Conservation (phyloP, 2,329 filamentous ascomycete genomes). For the Pezicula radicicola region DNA sequence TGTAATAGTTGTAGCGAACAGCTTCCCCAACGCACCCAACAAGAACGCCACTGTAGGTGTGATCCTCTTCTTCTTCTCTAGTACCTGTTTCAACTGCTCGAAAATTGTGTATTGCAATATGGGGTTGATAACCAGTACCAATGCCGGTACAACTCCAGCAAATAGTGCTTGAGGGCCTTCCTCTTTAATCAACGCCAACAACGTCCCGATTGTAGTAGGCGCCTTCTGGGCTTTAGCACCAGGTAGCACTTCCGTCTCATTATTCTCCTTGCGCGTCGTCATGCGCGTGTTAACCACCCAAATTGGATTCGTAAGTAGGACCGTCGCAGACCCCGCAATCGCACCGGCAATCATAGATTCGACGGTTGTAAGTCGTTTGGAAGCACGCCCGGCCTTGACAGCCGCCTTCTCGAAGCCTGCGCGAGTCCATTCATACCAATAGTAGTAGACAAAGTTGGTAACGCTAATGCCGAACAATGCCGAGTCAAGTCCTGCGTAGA, state of each 20-base stretch:
- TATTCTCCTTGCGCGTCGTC: slow-evolving; percentile 74
- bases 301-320: slow-evolving; percentile 96
- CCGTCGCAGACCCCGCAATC: slow-evolving; percentile 88
- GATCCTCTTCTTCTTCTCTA: slow-evolving; percentile 73
- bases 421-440: slow-evolving; percentile 99
- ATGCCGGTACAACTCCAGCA: slow-evolving; percentile 84
- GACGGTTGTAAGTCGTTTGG: slow-evolving; percentile 80
- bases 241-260: slow-evolving; percentile 39
- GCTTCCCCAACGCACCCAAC: slow-evolving; percentile 88
- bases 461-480: slow-evolving; percentile 97
- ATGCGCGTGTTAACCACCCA: slow-evolving; percentile 99
- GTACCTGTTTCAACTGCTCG: slow-evolving; percentile 90
- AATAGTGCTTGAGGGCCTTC: slow-evolving; percentile 87
- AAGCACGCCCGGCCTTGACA: slow-evolving; percentile 65
- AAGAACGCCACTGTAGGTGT: slow-evolving; percentile 87
- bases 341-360: slow-evolving; percentile 96
- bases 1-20: slow-evolving; percentile 89
- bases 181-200: slow-evolving; percentile 75
- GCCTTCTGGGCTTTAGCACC: slow-evolving; percentile 44
- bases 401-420: slow-evolving; percentile 81
- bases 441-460: slow-evolving; percentile 99
- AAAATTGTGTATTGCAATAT: slow-evolving; percentile 99
- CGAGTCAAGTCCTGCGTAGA: slow-evolving; percentile 91
- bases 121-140: slow-evolving; percentile 95
- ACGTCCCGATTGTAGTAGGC: slow-evolving; percentile 75